phyloP scores from a whole-genome alignment of 2,329 filamentous ascomycete species.

The Ascochyta clinopodiicola region DNA sequence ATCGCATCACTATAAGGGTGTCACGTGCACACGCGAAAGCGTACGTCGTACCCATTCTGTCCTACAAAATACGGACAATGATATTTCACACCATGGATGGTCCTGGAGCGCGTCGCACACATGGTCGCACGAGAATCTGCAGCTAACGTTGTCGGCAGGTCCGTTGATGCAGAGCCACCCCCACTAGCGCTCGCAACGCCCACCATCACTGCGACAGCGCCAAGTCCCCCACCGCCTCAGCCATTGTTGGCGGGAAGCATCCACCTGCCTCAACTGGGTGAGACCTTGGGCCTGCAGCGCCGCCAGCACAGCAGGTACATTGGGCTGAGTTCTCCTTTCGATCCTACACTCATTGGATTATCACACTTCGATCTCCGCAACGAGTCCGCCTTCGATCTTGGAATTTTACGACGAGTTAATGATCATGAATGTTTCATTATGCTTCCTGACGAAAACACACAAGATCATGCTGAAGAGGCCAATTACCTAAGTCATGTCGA shows the following conservation, averaged over 20 bases:
- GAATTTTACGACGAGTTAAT: constrained; percentile 74
- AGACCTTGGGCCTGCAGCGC: constrained; percentile 72
- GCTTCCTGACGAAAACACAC: constrained; percentile 75
- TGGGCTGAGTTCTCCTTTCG: constrained; percentile 81
- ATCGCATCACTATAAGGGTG: constrained; percentile 9
- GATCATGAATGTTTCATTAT: constrained; percentile 80
- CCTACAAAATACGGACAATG: neutral
- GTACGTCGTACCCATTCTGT: neutral
- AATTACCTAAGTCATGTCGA: constrained; percentile 77
- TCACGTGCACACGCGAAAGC: constrained; percentile 34
- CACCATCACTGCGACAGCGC: constrained; percentile 50
- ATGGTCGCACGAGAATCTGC: constrained; percentile 12
- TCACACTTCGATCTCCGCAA: constrained; percentile 82
- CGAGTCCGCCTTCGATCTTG: constrained; percentile 73
- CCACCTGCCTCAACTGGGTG: constrained; percentile 50
- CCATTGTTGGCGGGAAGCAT: constrained; percentile 34
- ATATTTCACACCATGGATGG: neutral
- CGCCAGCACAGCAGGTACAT: constrained; percentile 85
- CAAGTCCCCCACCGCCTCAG: constrained; percentile 44
- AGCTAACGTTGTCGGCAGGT: constrained; percentile 43
- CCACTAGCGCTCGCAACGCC: constrained; percentile 49
- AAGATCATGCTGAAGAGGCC: constrained; percentile 72
- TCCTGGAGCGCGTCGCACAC: constrained; percentile 1
- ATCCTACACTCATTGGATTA: constrained; percentile 81
- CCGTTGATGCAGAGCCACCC: constrained; percentile 49